These are phyloP conservation scores for Rhizopogon sp. DNA, from an alignment of 768 basidiomycete species.

Conservation along the genomic window DNA sequence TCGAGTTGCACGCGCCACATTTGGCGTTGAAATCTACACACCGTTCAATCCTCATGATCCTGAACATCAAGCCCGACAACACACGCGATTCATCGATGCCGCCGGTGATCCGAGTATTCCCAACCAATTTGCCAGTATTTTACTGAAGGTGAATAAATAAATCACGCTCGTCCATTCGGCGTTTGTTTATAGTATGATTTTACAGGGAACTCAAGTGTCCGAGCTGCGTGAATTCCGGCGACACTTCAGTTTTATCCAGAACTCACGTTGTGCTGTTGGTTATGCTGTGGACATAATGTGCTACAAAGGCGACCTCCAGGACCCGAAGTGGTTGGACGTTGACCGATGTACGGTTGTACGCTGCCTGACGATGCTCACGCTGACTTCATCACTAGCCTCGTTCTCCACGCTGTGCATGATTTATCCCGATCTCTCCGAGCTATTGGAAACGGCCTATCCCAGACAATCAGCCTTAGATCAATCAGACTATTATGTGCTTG, in stretches of 20 bases:
- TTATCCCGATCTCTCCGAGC: slow-evolving; percentile 1
- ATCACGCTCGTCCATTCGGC: too few species aligned
- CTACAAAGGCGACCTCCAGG: background rate
- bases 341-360: slow-evolving; percentile 1
- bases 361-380: background rate
- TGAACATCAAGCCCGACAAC: slow-evolving; percentile 32
- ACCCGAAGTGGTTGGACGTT: slow-evolving; percentile 5
- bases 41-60: background rate
- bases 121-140: slow-evolving; percentile 32
- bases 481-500: slow-evolving; percentile 14
- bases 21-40: slow-evolving; percentile 18
- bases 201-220: too few species aligned
- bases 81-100: slow-evolving; percentile 11
- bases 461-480: background rate
- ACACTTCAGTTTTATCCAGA: too few species aligned
- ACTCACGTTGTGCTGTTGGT: background rate
- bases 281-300: background rate
- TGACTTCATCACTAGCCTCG: slow-evolving; percentile 2
- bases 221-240: too few species aligned
- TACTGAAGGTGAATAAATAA: slow-evolving; percentile 27
- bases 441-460: background rate
- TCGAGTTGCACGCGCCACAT: slow-evolving; percentile 25
- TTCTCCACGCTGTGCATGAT: slow-evolving; percentile 3
- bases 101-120: slow-evolving; percentile 28
- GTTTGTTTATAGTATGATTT: too few species aligned